Evolutionary conservation across 805 yeast species (phyloP), one percentile per base, ranked within the genome.

Genomic region (Kodamaea hsintzibuensis): DNA sequence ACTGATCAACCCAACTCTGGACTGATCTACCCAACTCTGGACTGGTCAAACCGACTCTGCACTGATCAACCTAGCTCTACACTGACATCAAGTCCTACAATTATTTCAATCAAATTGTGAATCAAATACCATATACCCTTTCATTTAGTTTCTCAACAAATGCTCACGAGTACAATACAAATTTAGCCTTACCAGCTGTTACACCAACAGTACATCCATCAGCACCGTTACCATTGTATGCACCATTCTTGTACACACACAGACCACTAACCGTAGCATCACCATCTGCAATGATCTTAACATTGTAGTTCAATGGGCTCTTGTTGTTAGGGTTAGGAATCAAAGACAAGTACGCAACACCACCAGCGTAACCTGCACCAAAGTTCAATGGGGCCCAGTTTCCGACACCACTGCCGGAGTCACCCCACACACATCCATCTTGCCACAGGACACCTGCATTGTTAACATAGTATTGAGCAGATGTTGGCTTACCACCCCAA

Each of bases 361-460:
- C 80, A 62, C 69, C 72, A 57, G 89, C 78, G 74, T 81, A 79
- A 68, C 98, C 98, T 50, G 98, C 91, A 72, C 99, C 99, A 65
- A 95, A 80, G 76, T 87, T 89, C 62, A 93, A 80, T 64, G 98
- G 98, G 60, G 98, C 96, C 98, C 97, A 93, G 89, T 93, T 93
- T 78, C 99, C 99, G 60, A 89, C 74, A 65, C 86, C 88, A 39
- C 92, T 80, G 60, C 90, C 90, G 6, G 79, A 64, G 51, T 83
- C 70, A 71, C 98, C 96, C 99, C 99, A 93, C 63, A 88, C 73
- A 80, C 99, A 93, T 65, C 98, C 98, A 58, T 92, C 95, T 71
- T 86, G 88, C 68, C 79, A 80, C 51, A 90, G 81, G 62, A 91
- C 91, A 81, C 98, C 98, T 52, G 97, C 97, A 67, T 93, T 84